Conservation (phyloP, 2,329 filamentous ascomycete genomes). For the Colletotrichum horii region DNA sequence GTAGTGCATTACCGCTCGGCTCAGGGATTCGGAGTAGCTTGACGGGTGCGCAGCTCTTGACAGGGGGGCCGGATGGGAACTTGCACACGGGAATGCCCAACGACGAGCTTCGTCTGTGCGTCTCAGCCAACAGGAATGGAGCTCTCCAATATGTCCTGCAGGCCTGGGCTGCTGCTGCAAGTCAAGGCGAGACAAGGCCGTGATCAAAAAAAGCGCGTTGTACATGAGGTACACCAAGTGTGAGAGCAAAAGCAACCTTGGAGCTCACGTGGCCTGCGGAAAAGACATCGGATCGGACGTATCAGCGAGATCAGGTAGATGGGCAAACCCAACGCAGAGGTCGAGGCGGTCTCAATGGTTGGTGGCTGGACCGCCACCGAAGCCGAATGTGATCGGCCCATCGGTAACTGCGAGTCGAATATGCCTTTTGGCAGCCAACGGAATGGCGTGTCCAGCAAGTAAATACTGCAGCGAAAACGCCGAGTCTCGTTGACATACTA, state of each 20-base stretch:
- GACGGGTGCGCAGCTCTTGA: background rate
- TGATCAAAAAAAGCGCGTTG: background rate
- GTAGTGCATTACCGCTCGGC: constrained; percentile 17
- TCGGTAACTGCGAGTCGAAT: background rate
- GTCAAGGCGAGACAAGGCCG: constrained; percentile 6
- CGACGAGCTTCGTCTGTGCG: constrained; percentile 18
- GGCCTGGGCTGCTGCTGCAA: constrained; percentile 10
- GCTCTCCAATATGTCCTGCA: constrained; percentile 12
- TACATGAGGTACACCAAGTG: background rate
- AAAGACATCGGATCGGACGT: constrained; percentile 14
- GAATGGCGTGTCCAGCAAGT: background rate
- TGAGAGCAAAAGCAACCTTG: background rate
- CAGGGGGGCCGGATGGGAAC: constrained; percentile 1
- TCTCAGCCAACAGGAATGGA: constrained; percentile 22
- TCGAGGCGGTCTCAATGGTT: background rate
- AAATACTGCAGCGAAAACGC: constrained; percentile 10
- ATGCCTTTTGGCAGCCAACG: background rate
- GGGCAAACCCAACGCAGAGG: constrained; percentile 7
- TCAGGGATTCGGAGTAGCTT: constrained; percentile 12
- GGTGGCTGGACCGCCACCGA: constrained; percentile 1
- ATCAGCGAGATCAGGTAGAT: constrained; percentile 12
- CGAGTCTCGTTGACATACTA: background rate
- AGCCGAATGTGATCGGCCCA: constrained; percentile 6
- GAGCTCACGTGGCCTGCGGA: constrained; percentile 14
- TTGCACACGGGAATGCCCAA: constrained; percentile 12